A percentile compares a stretch with the other conserved stretches of the same genome.
These are phyloP conservation scores for Phaeotremella fagi DNA, from an alignment of 768 basidiomycete genomes.

Conservation along the genomic window DNA sequence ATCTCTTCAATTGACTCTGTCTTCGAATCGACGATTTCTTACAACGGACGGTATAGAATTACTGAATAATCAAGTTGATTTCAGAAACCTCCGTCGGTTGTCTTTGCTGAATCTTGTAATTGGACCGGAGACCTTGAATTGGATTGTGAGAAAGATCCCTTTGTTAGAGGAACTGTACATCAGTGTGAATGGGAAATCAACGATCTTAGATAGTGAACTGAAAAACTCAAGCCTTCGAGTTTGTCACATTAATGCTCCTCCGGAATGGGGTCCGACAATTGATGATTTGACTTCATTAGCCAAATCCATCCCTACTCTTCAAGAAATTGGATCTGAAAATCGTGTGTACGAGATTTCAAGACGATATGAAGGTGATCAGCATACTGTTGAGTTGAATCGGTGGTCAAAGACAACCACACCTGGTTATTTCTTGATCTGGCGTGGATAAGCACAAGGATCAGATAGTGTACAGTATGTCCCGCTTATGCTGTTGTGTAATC, in stretches of 20 bases:
- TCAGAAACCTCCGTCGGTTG: slow-evolving; percentile 14
- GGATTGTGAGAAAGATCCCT: slow-evolving; percentile 7
- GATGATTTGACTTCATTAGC: slow-evolving; percentile 27
- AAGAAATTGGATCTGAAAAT: slow-evolving; percentile 33
- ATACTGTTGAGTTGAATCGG: slow-evolving; percentile 20
- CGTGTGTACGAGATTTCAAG: slow-evolving; percentile 36
- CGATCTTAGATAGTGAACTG: slow-evolving; percentile 10
- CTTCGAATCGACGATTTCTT: slow-evolving; percentile 11
- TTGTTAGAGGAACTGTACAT: slow-evolving; percentile 34
- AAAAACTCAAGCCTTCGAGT: slow-evolving; percentile 9
- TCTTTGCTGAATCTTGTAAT: slow-evolving; percentile 32
- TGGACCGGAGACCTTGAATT: slow-evolving; percentile 6
- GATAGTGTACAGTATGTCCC: no score
- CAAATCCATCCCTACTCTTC: slow-evolving; percentile 7
- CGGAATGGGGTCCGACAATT: slow-evolving; percentile 21
- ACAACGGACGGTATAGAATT: slow-evolving; percentile 10
- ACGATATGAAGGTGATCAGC: slow-evolving; percentile 15
- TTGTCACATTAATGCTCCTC: slow-evolving; percentile 30
- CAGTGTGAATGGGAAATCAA: slow-evolving; percentile 17
- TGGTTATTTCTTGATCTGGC: slow-evolving; percentile 37
- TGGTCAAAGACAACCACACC: slow-evolving; percentile 33
- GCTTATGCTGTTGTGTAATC: no score
- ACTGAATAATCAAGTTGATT: slow-evolving; percentile 10
- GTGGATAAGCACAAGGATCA: no score
- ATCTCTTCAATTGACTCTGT: slow-evolving; percentile 30